These are phyloP conservation scores for Pharus latifolius DNA, from an alignment of 176 grass and related monocot species.

Conservation along the genomic window DNA sequence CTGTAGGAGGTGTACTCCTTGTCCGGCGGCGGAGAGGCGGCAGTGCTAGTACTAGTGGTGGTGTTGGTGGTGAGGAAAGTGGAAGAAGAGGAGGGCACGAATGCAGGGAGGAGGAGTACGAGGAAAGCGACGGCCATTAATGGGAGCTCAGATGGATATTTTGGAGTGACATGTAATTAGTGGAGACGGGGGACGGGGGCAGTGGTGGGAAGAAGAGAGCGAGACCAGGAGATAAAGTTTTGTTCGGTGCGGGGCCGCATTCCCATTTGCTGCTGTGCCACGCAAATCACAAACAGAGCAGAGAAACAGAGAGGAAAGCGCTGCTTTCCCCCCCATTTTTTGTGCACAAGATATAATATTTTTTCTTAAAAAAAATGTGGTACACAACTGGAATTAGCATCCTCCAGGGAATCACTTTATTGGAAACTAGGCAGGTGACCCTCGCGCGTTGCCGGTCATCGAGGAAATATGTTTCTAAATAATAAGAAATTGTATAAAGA, in stretches of 20 bases:
- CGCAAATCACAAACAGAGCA: background rate
- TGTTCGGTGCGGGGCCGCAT: constrained; percentile 11
- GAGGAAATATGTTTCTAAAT: too few species aligned
- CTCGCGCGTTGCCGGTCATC: too few species aligned
- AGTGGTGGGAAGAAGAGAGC: background rate
- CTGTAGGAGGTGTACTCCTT: background rate
- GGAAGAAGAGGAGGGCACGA: background rate
- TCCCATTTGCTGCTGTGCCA: background rate
- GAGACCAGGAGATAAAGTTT: background rate
- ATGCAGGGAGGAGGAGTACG: constrained; percentile 9
- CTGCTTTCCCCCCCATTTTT: background rate
- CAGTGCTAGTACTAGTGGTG: background rate
- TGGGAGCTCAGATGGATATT: too few species aligned
- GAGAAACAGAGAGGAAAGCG: background rate
- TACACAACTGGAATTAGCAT: too few species aligned
- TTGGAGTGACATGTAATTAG: too few species aligned
- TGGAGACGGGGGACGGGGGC: too few species aligned
- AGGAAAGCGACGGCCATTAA: constrained; percentile 31
- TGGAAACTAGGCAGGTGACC: too few species aligned
- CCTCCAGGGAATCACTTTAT: too few species aligned
- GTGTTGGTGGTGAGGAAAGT: constrained; percentile 24
- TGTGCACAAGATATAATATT: too few species aligned
- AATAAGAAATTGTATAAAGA: too few species aligned
- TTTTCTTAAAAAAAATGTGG: too few species aligned
- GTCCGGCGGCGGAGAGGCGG: background rate